Percentiles rank a stretch among this genome's conserved stretches.
Evolutionary conservation across 768 basidiomycete genomes (phyloP).

Genomic region (Russula sp.): DNA sequence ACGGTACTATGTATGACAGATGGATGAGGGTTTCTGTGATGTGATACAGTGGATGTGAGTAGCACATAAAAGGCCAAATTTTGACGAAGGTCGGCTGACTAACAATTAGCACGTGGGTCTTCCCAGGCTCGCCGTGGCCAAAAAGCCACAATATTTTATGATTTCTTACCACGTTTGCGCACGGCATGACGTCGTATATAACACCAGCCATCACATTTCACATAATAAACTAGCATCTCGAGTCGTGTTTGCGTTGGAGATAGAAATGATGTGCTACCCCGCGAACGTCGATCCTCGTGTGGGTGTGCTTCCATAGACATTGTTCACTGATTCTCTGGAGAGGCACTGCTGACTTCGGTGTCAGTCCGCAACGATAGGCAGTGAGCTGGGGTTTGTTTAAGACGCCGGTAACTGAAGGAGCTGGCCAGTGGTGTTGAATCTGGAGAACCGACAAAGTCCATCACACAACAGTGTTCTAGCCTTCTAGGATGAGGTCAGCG

Average conservation of each 20-base stretch:
- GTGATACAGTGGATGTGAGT: neutral
- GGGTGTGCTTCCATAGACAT: neutral
- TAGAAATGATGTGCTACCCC: neutral
- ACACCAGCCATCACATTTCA: conserved; percentile 25
- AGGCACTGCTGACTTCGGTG: neutral
- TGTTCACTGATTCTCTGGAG: neutral
- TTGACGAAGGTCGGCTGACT: neutral
- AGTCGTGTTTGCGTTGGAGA: conserved; percentile 5
- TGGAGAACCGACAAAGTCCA: neutral
- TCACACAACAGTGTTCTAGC: neutral
- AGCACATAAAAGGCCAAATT: neutral
- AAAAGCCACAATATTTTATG: no score
- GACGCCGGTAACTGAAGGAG: neutral
- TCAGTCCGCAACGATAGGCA: neutral
- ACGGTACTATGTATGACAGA: neutral
- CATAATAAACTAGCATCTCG: conserved; percentile 15
- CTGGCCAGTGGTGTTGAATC: neutral
- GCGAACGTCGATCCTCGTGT: neutral
- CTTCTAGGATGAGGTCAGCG: neutral
- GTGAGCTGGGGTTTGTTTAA: neutral
- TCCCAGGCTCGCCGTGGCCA: conserved; percentile 25
- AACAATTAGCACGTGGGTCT: conserved; percentile 17
- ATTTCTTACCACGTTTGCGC: conserved; percentile 9
- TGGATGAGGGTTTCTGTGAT: neutral
- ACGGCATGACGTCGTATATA: neutral